Evolutionary conservation across 164 flowering plant species (phyloP), one percentile per base, ranked within the genome.

Genomic region (Annona squamosa): DNA sequence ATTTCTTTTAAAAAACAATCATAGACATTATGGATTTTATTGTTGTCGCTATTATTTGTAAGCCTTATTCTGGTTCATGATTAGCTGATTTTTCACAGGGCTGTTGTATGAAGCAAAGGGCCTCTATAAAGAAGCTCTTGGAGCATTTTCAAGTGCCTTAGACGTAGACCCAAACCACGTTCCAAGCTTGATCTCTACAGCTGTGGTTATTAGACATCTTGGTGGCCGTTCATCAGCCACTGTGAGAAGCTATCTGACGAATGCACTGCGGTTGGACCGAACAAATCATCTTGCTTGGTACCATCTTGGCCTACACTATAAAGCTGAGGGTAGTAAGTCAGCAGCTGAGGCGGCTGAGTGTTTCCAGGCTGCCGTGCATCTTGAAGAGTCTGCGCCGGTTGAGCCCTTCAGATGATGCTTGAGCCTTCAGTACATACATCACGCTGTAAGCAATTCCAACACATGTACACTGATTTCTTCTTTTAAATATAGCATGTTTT

Each of bases 301-400:
- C 87, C 83, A 87, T 83, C 91, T 93, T 5, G 99, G 98, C 47
- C 76, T 93, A 75, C 78, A 90, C 43, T 84, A 86, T 82, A 86
- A 81, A 72, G 81, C 74, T 13, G 89, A 93, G 59, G 73, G n/a
- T 10, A 81, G 82, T 64, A 82, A 13, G 71, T 80, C 89, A 48
- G 78, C 79, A 42, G 18, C 68, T n/a, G 98, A 92, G 74, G 90
- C 92, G 12, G 82, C 82, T 1, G 97, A 93, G 59, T 95, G 97
- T 80, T 95, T 95, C 72, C 85, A 87, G 80, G 93, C 93, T 75
- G 97, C 98, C n/a, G 83, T 82, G 46, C 63, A 87, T 69, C 90
- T 95, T 52, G 85, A 91, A 80, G 98, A 95, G 74, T 68, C 94
- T 76, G 90, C 88, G 17, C 98, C 98, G 18, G 79, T 95, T 72